These are phyloP conservation scores for Apiotrichum mycotoxinovorans DNA, from an alignment of 1,284 basidiomycete species.

Conservation along the genomic window DNA sequence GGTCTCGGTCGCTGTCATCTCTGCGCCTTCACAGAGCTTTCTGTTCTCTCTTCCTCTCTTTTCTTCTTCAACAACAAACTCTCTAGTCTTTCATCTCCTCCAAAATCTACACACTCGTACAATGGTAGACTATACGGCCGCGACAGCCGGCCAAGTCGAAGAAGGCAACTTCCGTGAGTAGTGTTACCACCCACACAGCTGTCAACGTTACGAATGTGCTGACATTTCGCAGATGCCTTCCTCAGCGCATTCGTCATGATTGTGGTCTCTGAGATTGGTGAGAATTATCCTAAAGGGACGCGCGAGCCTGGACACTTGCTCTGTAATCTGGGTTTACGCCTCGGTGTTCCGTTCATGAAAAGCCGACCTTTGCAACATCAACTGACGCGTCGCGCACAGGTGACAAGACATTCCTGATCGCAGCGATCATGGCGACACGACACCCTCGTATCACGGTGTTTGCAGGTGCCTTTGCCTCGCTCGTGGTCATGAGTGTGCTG, in stretches of 20 bases:
- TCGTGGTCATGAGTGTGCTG: conserved; percentile 88
- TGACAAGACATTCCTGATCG: conserved; percentile 97
- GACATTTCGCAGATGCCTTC: conserved; percentile 55
- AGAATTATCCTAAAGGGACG: no score
- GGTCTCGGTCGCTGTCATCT: no score
- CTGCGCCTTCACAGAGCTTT: neutral
- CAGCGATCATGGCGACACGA: conserved; percentile 94
- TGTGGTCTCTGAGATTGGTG: conserved; percentile 73
- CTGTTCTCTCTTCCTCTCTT: neutral
- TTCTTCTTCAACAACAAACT: neutral
- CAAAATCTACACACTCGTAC: neutral
- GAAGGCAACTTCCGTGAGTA: conserved; percentile 15
- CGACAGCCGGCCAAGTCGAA: neutral
- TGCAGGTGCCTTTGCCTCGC: conserved; percentile 78
- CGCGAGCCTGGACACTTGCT: no score
- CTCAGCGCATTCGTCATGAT: conserved; percentile 79
- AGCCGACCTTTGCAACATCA: no score
- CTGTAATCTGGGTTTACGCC: no score
- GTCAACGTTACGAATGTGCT: no score
- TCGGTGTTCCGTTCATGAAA: no score
- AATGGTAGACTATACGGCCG: conserved; percentile 2
- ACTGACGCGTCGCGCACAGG: conserved; percentile 52
- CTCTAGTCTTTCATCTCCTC: neutral
- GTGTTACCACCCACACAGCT: neutral
- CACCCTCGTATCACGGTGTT: conserved; percentile 84